Base-by-base conservation (phyloP, 2,329 filamentous ascomycete genomes). In the Aspergillus ibericus region DNA sequence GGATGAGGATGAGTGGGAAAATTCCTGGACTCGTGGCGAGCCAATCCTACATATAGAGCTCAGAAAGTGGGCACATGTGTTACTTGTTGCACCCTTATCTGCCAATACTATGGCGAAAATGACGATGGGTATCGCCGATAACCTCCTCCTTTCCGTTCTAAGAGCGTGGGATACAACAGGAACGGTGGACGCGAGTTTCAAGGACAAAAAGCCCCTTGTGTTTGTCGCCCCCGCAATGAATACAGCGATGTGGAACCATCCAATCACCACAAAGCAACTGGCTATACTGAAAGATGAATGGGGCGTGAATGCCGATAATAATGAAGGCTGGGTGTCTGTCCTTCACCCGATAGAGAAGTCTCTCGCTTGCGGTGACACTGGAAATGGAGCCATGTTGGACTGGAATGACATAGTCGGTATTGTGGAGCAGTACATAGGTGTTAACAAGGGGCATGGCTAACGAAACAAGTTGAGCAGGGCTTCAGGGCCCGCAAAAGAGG, bases 51-150 rank as follows among this genome's bases (percentile, higher is more conserved):
- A 99, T 71, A 98, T 99, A 66, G 91, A 96, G 74, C 78, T 97
- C 55, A 82, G 93, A 29, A 82, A 89, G 62, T 90, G 90, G 93
- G 91, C 92, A 0, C 84, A 96, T 72, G 69, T 96, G 2, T 81
- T 96, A 68, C 82, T 93, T 15, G 83, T 97, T 59, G 90, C 89
- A 9, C 93, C 93, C 0, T 75, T 97, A 59, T 89, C 86, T 56
- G 93, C 93, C 12, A 96, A 97, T 70, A 87, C 87, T 4, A 80
- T 98, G 70, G 93, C 92, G 6, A 96, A 96, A 77, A 85, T 98
- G 63, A 85, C 85, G 0, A 83, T 84, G 22, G 95, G 95, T 0
- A 81, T 96, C 62, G 87, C 86, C 44, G 92, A 96, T 68, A 88
- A 89, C 58, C 78, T 98, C 6, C 73, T 97, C 5, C 74, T 81